Conservation (phyloP, 2,329 filamentous ascomycete genomes). For the Chaetoscypha palmicola region DNA sequence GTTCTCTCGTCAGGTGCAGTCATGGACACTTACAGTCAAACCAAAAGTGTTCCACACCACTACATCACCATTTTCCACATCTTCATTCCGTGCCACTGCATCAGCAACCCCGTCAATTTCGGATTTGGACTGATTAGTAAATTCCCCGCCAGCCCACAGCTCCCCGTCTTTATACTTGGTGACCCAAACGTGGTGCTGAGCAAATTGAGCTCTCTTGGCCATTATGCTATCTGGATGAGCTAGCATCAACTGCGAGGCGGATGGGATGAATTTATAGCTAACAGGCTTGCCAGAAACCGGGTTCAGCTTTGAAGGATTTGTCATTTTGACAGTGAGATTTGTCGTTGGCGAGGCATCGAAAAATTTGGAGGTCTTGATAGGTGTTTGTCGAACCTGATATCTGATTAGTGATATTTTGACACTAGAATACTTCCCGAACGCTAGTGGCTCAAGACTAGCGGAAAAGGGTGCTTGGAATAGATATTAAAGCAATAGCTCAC, state of each 20-base stretch:
- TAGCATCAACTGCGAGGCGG: constrained; percentile 71
- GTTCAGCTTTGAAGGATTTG: constrained; percentile 72
- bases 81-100: constrained; percentile 72
- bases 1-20: neutral
- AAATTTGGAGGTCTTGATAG: constrained; percentile 35
- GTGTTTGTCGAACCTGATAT: constrained; percentile 36
- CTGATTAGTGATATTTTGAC: no score
- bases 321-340: constrained; percentile 77
- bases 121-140: constrained; percentile 28
- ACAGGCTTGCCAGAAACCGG: constrained; percentile 76
- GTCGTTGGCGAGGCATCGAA: constrained; percentile 39
- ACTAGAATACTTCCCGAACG: no score
- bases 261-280: constrained; percentile 79
- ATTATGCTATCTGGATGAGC: constrained; percentile 77
- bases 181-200: constrained; percentile 79
- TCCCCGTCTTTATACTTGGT: constrained; percentile 64
- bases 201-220: constrained; percentile 85
- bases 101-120: constrained; percentile 44
- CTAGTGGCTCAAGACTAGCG: no score
- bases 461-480: neutral
- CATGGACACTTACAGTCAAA: constrained; percentile 43
- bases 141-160: constrained; percentile 30
- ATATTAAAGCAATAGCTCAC: neutral
- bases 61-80: constrained; percentile 79
- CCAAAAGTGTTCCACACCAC: constrained; percentile 93